Conservation (phyloP, 129 eudicot genomes). For the Flaveria brownii region DNA sequence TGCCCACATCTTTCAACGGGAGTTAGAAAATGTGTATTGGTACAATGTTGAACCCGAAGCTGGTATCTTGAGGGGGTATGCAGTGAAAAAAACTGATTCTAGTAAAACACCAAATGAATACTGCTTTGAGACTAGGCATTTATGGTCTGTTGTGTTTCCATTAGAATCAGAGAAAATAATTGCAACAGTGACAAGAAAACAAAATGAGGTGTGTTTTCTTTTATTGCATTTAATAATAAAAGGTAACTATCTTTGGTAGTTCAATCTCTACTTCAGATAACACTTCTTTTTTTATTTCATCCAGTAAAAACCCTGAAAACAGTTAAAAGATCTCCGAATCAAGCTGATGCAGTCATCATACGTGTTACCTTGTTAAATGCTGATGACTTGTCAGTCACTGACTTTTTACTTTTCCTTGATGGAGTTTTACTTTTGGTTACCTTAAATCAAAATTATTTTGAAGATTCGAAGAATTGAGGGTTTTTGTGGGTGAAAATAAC, state of each 20-base stretch:
- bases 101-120: slow-evolving; percentile 49
- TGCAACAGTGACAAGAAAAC: slow-evolving; percentile 66
- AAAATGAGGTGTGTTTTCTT: slow-evolving; percentile 62
- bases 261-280: background rate
- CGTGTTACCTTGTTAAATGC: background rate
- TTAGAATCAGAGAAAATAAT: slow-evolving; percentile 85
- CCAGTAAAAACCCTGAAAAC: background rate
- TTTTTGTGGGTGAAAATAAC: background rate
- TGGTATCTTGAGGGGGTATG: slow-evolving; percentile 74
- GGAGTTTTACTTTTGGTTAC: background rate
- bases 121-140: slow-evolving; percentile 61
- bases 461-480: background rate
- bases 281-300: background rate
- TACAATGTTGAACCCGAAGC: slow-evolving; percentile 70
- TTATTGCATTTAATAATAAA: background rate
- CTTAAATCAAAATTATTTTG: background rate
- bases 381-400: background rate
- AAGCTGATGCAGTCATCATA: background rate
- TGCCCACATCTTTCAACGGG: slow-evolving; percentile 59
- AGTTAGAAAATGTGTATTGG: slow-evolving; percentile 80
- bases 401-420: background rate
- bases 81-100: slow-evolving; percentile 36
- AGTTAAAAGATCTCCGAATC: background rate
- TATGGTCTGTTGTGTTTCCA: slow-evolving; percentile 96
- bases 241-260: background rate